A percentile compares a stretch with the other conserved stretches of the same genome.
phyloP scores from a whole-genome alignment of 75 land plant species.

The Cunninghamia lanceolata region DNA sequence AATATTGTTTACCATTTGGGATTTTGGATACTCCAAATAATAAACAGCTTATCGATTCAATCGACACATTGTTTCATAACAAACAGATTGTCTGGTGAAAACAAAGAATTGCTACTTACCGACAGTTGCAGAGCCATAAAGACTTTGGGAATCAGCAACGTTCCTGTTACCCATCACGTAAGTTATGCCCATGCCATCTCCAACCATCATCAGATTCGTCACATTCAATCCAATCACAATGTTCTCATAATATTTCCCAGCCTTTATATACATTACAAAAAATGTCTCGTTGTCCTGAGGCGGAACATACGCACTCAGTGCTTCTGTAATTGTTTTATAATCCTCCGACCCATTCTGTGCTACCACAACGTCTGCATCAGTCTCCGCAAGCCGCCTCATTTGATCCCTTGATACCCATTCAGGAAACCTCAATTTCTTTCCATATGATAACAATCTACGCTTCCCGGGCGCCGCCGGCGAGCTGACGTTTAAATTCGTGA shows the following conservation, averaged over 20 bases:
- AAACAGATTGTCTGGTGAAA: too few species aligned
- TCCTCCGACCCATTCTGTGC: conserved; percentile 37
- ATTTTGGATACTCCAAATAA: too few species aligned
- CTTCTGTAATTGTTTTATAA: conserved; percentile 19
- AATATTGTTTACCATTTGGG: too few species aligned
- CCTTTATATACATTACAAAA: conserved; percentile 30
- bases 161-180: conserved; percentile 23
- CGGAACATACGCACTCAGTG: conserved; percentile 14
- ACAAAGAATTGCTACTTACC: conserved; percentile 14
- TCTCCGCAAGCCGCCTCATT: background rate
- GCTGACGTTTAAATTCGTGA: background rate
- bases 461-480: background rate
- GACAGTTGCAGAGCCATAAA: conserved; percentile 41
- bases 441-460: background rate
- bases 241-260: conserved; percentile 30
- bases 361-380: conserved; percentile 9
- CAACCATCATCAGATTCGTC: conserved; percentile 43
- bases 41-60: too few species aligned
- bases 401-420: background rate
- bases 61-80: too few species aligned
- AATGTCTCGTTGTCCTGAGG: conserved; percentile 9
- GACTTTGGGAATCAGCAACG: conserved; percentile 24
- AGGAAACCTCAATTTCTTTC: background rate
- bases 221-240: conserved; percentile 20
- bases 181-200: conserved; percentile 33